phyloP scores from a whole-genome alignment of 768 basidiomycete genomes.

The Mycena leptocephala region DNA sequence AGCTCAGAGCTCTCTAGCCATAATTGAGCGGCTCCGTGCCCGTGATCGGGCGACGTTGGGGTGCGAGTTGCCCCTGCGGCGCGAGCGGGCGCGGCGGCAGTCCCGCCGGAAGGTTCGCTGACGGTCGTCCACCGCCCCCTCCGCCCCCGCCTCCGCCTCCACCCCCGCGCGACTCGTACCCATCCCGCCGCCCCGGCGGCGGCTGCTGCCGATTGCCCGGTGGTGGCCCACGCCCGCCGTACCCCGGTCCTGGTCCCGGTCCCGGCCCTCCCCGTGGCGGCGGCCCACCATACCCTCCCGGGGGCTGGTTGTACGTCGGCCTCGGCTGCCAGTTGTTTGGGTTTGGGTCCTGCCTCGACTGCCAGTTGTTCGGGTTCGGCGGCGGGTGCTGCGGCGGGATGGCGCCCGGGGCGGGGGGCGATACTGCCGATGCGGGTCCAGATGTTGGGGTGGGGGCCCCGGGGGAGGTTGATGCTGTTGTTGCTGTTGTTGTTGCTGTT shows the following conservation, averaged over 20 bases:
- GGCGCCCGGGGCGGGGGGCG: constrained; percentile 17
- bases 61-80: constrained; percentile 18
- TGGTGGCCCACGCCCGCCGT: neutral
- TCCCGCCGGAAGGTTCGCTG: constrained; percentile 11
- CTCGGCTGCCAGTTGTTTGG: neutral
- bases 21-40: constrained; percentile 19
- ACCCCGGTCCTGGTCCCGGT: neutral
- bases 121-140: neutral
- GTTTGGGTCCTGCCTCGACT: too few relatives aligned
- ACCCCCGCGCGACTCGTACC: constrained; percentile 1
- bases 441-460: neutral
- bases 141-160: neutral
- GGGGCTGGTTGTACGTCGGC: neutral
- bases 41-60: neutral
- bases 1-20: constrained; percentile 6
- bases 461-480: constrained; percentile 18
- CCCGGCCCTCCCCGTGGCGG: neutral
- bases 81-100: constrained; percentile 25
- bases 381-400: constrained; percentile 12
- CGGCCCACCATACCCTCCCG: neutral
- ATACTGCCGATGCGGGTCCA: constrained; percentile 23
- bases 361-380: constrained; percentile 23
- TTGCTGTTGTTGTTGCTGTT: constrained; percentile 41
- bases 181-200: neutral
- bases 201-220: neutral